Evolutionary conservation across 305 asterid species (phyloP).

Genomic region (Solanum chacoense): DNA sequence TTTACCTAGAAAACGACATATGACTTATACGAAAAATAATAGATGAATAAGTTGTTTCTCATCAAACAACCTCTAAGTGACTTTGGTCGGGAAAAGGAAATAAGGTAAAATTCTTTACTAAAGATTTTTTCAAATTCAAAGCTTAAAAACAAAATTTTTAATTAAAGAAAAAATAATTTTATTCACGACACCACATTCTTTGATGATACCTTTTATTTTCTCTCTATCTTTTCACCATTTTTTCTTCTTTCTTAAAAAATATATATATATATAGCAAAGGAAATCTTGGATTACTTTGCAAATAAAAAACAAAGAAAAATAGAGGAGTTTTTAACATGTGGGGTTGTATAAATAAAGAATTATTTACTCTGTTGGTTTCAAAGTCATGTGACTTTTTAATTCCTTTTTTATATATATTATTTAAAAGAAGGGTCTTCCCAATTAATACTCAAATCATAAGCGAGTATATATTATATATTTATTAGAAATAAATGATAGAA

Average conservation of each 20-base stretch:
- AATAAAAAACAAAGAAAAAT: background rate
- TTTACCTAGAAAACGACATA: background rate
- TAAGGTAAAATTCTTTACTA: background rate
- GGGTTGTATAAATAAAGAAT: background rate
- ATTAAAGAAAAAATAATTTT: too few relatives aligned
- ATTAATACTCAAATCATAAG: background rate
- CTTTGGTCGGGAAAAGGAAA: background rate
- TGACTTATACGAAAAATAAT: background rate
- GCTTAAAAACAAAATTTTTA: background rate
- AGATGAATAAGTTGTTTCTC: background rate
- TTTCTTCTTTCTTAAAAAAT: background rate
- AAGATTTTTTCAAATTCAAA: background rate
- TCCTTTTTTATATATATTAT: background rate
- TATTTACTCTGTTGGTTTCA: background rate
- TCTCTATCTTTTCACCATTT: background rate
- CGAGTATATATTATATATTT: background rate
- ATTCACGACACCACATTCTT: background rate
- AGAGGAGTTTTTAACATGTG: background rate
- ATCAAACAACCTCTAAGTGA: background rate
- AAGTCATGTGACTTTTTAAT: background rate
- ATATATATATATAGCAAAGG: background rate
- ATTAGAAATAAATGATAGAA: background rate
- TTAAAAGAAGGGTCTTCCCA: background rate
- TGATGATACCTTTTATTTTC: background rate
- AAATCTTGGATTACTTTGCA: background rate